Conservation (phyloP, 2,329 filamentous ascomycete species). For the Pseudogymnoascus sp. region DNA sequence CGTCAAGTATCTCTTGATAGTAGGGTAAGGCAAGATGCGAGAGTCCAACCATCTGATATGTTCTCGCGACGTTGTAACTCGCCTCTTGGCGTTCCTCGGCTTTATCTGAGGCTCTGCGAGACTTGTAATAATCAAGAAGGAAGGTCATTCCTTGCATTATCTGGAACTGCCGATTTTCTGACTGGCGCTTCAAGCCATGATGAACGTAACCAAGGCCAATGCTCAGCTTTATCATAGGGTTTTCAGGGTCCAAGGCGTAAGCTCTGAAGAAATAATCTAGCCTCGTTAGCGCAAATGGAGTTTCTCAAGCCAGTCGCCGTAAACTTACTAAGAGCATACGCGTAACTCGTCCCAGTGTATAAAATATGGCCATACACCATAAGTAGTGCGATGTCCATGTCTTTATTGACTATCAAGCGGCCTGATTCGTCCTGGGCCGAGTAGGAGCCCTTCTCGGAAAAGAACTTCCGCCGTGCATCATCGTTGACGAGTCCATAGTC, state of each 20-base stretch:
- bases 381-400: constrained; percentile 71
- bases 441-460: constrained; percentile 38
- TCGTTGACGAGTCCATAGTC: constrained; percentile 60
- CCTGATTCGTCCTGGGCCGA: constrained; percentile 32
- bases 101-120: constrained; percentile 36
- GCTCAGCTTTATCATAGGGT: constrained; percentile 72
- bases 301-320: background rate
- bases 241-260: constrained; percentile 65
- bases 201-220: constrained; percentile 83
- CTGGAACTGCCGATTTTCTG: constrained; percentile 82
- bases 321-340: constrained; percentile 64
- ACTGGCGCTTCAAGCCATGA: constrained; percentile 80
- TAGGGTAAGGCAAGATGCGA: constrained; percentile 65
- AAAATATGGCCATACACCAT: constrained; percentile 88
- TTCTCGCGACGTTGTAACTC: constrained; percentile 71
- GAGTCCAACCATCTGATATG: constrained; percentile 70
- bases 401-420: constrained; percentile 26
- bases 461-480: constrained; percentile 41
- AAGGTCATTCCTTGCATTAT: constrained; percentile 82
- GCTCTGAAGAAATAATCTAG: constrained; percentile 79
- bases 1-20: constrained; percentile 52
- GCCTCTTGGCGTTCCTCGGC: constrained; percentile 61
- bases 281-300: constrained; percentile 1
- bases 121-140: constrained; percentile 66
- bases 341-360: constrained; percentile 75